Conservation (phyloP, 2,329 filamentous ascomycete genomes). For the Claviceps arundinis region DNA sequence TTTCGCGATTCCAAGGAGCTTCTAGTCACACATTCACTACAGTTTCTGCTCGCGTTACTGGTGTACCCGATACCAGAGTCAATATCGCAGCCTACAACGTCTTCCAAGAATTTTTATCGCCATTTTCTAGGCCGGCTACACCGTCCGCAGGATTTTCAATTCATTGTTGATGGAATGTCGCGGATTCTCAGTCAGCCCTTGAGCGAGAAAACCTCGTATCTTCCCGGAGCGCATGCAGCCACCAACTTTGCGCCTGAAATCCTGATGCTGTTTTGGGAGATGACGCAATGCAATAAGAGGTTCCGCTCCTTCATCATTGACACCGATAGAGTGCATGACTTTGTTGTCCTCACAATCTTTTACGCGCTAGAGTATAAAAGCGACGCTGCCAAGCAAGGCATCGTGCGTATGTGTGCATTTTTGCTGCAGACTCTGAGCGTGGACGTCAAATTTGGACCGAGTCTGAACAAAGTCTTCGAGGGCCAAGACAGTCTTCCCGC, state of each 20-base stretch:
- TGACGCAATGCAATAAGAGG: slow-evolving; percentile 91
- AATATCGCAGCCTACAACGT: slow-evolving; percentile 43
- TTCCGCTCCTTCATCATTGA: slow-evolving; percentile 96
- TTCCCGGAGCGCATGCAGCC: slow-evolving; percentile 69
- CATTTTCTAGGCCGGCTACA: slow-evolving; percentile 86
- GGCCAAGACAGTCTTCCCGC: slow-evolving; percentile 76
- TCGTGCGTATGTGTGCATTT: slow-evolving; percentile 96
- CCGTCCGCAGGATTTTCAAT: slow-evolving; percentile 92
- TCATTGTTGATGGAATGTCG: slow-evolving; percentile 88
- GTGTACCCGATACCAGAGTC: slow-evolving; percentile 80
- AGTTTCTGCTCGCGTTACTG: slow-evolving; percentile 74
- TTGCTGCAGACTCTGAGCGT: slow-evolving; percentile 89
- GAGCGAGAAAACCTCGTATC: slow-evolving; percentile 75
- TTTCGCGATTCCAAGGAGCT: slow-evolving; percentile 85
- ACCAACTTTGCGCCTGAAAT: slow-evolving; percentile 87
- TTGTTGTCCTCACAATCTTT: slow-evolving; percentile 78
- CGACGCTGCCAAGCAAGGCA: slow-evolving; percentile 76
- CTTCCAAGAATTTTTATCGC: slow-evolving; percentile 77
- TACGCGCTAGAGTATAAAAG: slow-evolving; percentile 84
- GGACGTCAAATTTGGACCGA: slow-evolving; percentile 78
- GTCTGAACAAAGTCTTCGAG: slow-evolving; percentile 79
- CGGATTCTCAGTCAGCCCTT: slow-evolving; percentile 85
- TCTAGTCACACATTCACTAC: slow-evolving; percentile 81
- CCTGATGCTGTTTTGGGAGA: slow-evolving; percentile 95
- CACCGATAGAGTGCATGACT: slow-evolving; percentile 84